A percentile compares a stretch with the other conserved stretches of the same genome.
Conservation (phyloP, 164 flowering plant species). For the Tetracentron sinense region DNA sequence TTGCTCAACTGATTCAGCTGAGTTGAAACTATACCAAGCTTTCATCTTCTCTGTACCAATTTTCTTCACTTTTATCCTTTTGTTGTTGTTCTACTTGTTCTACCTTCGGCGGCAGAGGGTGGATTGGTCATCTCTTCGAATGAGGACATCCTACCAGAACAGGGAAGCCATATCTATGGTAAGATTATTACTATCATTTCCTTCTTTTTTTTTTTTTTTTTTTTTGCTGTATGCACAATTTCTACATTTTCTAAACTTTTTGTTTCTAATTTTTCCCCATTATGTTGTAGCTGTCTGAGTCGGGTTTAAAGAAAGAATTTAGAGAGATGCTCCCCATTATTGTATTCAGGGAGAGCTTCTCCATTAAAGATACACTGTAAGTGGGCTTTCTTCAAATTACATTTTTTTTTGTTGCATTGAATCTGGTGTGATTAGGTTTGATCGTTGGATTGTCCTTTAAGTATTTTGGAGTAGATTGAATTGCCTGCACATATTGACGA, state of each 20-base stretch:
- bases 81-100: slow-evolving; percentile 54
- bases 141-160: slow-evolving; percentile 30
- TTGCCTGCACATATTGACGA: background rate
- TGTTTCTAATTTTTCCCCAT: background rate
- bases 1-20: slow-evolving; percentile 36
- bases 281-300: slow-evolving; percentile 31
- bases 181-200: too few relatives aligned
- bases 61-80: slow-evolving; percentile 48
- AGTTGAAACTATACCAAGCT: slow-evolving; percentile 53
- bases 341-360: slow-evolving; percentile 72
- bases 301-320: slow-evolving; percentile 75
- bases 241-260: background rate
- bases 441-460: background rate
- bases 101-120: slow-evolving; percentile 60
- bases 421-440: background rate
- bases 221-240: background rate
- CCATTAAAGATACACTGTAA: slow-evolving; percentile 69
- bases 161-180: slow-evolving; percentile 30
- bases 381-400: slow-evolving; percentile 20
- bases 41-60: slow-evolving; percentile 63
- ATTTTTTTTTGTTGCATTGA: background rate
- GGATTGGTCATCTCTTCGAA: slow-evolving; percentile 62
- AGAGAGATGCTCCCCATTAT: slow-evolving; percentile 85
- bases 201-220: background rate
- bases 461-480: background rate